Base-by-base conservation (phyloP, 2,329 filamentous ascomycete species). In the Aureobasidium pullulans region DNA sequence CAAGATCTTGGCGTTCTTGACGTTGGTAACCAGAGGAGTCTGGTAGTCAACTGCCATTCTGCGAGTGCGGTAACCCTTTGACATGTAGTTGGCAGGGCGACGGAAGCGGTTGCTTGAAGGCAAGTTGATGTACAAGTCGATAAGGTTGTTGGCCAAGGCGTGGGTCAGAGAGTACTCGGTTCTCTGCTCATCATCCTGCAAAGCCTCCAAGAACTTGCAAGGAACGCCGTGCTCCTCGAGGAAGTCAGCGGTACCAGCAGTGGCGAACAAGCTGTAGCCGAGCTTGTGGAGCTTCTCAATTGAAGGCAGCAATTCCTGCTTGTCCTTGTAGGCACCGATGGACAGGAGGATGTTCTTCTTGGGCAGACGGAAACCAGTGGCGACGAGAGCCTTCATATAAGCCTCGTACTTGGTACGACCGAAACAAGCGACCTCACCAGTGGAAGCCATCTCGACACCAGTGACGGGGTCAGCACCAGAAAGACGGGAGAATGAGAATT, bases 1-100 rank as follows among this genome's bases (percentile, higher is more conserved):
- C 54, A 99, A 77, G 61, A 99, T 90, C 81, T 97, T 99, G 61
- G 94, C 94, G 71, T 96, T 97, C 83, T 99, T 99, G 74, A 99
- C 94, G 69, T 99, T 99, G 59, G 94, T 99, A 16, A 99, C 93
- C 62, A 99, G 79, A 61, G 94, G 94, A 58, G 94, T 96, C 77
- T 97, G 93, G 77, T 96, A 90, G 75, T 96, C 94, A 43, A 99
- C 94, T 37, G 94, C 94, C 92, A 99, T 96, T 74, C 94, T 87
- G 73, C 94, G 86, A 59, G 94, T 97, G 70, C 89, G 88, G 77
- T 99, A 99, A 62, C 94, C 94, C 78, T 94, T 94, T 75, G 89
- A 95, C 87, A 99, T 95, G 77, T 97, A 99, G 79, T 91, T 99
- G 68, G 94, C 94, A 34, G 94, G 94, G 66, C 94, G 86, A 67